Base-by-base conservation (phyloP, 1,139 yeast species). In the Saccharomyces pastorianus region DNA sequence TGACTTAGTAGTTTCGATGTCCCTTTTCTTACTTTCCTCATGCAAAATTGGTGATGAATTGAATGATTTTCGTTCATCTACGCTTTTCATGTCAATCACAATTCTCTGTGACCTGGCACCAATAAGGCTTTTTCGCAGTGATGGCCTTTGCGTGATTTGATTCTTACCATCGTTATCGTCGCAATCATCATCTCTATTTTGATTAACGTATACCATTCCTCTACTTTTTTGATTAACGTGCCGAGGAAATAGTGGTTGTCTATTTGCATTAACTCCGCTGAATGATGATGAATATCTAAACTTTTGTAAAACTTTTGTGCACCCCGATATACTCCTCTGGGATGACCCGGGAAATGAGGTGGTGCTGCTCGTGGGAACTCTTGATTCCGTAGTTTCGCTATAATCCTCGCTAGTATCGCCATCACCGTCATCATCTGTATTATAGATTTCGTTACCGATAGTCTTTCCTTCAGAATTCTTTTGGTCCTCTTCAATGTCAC, bases 401-500 rank as follows among this genome's bases (percentile, higher is more conserved):
- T 26, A 26, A 46, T 20, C 46, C 23, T 46, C 47, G 6, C 38
- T 20, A 38, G 26, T 31, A 13, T 47, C 38, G 6, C 41, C 46
- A 11, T 53, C 44, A 14, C 26, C 51, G 27, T 46, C 27, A 23
- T 31, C 42, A 6, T 50, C 46, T 17, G 44, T 38, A 23, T 25
- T 38, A 23, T 31, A n/a, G 9, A 31, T 14, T n/a, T 14, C 51
- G n/a, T 20, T 11, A 11, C 25, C 7, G 13, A 38, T 20, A 9
- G 6, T 11, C 44, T 20, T 23, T 38, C 20, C 5, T 5, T 38
- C 26, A 17, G 8, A 9, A 20, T 8, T 38, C 20, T 13, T 9
- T 11, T 7, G 25, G 13, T 20, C 25, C 20, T 58, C 60, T 14
- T 62, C 67, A 61, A 79, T 78, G 8, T 27, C 27, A 17, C 20